Conservation (phyloP, 768 basidiomycete species). For the Polyporus arcularius region DNA sequence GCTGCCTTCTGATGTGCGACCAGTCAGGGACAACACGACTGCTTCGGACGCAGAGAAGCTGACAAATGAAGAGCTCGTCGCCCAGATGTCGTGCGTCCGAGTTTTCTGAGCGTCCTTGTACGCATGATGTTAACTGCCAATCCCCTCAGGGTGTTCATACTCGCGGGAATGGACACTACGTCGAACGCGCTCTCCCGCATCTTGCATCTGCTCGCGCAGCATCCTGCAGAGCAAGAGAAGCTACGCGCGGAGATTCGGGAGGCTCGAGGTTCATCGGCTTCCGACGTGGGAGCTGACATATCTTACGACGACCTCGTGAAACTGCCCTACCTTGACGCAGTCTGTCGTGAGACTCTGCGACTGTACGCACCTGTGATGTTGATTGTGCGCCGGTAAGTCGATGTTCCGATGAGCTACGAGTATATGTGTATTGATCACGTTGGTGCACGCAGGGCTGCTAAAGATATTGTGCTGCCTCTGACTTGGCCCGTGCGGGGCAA, state of each 20-base stretch:
- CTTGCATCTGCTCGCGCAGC: constrained; percentile 26
- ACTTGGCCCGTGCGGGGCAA: constrained; percentile 35
- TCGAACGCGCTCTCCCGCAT: constrained; percentile 22
- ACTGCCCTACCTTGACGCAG: constrained; percentile 64
- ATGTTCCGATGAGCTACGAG: constrained; percentile 17
- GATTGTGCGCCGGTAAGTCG: background rate
- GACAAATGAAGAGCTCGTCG: constrained; percentile 14
- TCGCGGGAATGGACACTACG: constrained; percentile 30
- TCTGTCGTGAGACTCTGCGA: constrained; percentile 60
- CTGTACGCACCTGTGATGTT: constrained; percentile 32
- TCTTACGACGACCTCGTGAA: constrained; percentile 16
- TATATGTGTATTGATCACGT: too few species aligned
- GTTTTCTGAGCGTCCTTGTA: background rate
- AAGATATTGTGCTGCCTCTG: constrained; percentile 44
- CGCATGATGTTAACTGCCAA: too few species aligned
- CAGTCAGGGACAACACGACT: constrained; percentile 25
- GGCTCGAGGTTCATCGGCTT: constrained; percentile 13
- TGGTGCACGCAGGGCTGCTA: constrained; percentile 29
- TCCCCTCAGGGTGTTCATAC: constrained; percentile 19
- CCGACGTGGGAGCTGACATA: constrained; percentile 28
- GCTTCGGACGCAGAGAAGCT: constrained; percentile 11
- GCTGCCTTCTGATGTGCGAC: background rate
- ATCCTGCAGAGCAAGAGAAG: constrained; percentile 36
- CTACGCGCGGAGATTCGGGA: constrained; percentile 25
- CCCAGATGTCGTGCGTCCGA: constrained; percentile 18